Conservation (phyloP, 805 yeast genomes). For the Candida broadrunensis region DNA sequence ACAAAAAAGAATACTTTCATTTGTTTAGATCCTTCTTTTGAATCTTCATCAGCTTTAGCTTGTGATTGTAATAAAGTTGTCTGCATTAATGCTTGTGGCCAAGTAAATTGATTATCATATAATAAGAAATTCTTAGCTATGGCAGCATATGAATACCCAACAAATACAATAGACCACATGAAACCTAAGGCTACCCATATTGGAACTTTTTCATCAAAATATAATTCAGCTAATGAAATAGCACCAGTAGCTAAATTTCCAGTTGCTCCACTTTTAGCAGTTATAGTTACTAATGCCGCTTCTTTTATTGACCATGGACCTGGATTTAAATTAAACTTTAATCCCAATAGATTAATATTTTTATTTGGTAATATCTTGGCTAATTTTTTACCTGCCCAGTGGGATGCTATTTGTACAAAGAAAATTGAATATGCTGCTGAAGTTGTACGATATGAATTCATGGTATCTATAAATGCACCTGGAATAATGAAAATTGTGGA, state of each 20-base stretch:
- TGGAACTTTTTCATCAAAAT: conserved; percentile 35
- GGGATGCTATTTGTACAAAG: conserved; percentile 49
- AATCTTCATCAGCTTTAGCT: conserved; percentile 13
- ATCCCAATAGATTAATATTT: conserved; percentile 13
- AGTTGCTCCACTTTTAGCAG: conserved; percentile 53
- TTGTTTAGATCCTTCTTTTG: conserved; percentile 17
- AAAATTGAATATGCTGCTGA: conserved; percentile 51
- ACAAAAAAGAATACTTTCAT: conserved; percentile 39
- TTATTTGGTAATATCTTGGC: conserved; percentile 39
- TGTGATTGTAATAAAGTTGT: conserved; percentile 41
- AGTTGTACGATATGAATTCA: conserved; percentile 42
- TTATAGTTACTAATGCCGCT: conserved; percentile 48
- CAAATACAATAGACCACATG: conserved; percentile 52
- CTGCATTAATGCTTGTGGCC: conserved; percentile 55
- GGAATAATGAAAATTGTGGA: conserved; percentile 35
- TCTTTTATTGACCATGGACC: conserved; percentile 58
- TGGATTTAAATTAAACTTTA: conserved; percentile 42
- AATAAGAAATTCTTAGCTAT: conserved; percentile 44
- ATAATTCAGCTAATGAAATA: conserved; percentile 44
- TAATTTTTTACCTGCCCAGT: conserved; percentile 46
- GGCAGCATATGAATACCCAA: conserved; percentile 53
- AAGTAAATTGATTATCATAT: conserved; percentile 47
- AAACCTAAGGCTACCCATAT: conserved; percentile 38
- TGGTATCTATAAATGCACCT: conserved; percentile 41
- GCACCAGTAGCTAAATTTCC: conserved; percentile 50